Evolutionary conservation across 768 basidiomycete species (phyloP), one percentile per base, ranked within the genome.

Genomic region (Coprinopsis sp.): DNA sequence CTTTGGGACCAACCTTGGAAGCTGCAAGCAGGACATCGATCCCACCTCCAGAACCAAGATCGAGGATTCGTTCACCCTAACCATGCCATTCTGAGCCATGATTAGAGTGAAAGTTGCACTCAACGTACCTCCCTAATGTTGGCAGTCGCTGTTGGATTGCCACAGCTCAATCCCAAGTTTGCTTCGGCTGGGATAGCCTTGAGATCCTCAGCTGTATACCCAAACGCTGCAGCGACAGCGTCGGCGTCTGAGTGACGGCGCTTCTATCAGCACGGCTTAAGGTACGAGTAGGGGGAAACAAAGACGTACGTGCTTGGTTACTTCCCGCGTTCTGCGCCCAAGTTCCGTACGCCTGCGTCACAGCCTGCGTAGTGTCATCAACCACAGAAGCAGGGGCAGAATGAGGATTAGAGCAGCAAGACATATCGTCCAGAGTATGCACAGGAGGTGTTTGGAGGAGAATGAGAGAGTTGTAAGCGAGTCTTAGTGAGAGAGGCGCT

Each of bases 21-120:
- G 77, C 78, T 0, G 79, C 74, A 7, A 79, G 65, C 40, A 82
- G 70, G 24, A 81, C 65, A 50, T 82, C 78, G 10, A 78, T 64
- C 0, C 81, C 81, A 2, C 71, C 77, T 1, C 81, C 79, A 2
- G 71, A 77, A 6, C 80, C 81, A 6, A 83, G 65, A 56, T 82
- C 76, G 1, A 83, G 56, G 3, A 81, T 71, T 1, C 57, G 64
- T 60, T 82, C 81, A 36, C 80, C 80, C 79, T 80, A 16, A 24
- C n/a, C n/a, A n/a, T n/a, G n/a, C n/a, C n/a, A n/a, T n/a, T n/a
- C n/a, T n/a, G n/a, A n/a, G n/a, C n/a, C n/a, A n/a, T n/a, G n/a
- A n/a, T n/a, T n/a, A n/a, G n/a, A n/a, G n/a, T n/a, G n/a, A n/a
- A n/a, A n/a, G n/a, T n/a, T n/a, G n/a, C n/a, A n/a, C n/a, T n/a